Conservation (phyloP, 768 basidiomycete species). For the Hydnum rufescens region DNA sequence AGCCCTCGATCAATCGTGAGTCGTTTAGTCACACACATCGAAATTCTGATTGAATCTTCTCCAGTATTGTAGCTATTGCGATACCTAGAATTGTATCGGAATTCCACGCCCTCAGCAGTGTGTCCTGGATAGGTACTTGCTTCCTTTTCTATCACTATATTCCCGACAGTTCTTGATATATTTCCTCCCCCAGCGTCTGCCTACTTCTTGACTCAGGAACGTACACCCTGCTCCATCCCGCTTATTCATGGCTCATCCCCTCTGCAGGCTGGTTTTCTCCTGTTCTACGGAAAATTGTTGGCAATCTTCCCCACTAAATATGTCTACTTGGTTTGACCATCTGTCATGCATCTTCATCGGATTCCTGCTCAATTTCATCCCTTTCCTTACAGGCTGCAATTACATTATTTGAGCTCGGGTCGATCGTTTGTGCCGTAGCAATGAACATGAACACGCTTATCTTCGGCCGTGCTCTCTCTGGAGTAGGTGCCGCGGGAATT, state of each 20-base stretch:
- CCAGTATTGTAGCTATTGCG: constrained; percentile 5
- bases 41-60: neutral
- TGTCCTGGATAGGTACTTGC: constrained; percentile 18
- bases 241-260: neutral
- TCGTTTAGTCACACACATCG: neutral
- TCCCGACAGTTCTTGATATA: too few species aligned
- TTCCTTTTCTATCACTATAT: too few species aligned
- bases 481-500: constrained; percentile 26
- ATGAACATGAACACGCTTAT: constrained; percentile 13
- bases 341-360: too few species aligned
- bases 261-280: neutral
- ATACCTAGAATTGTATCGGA: constrained; percentile 18
- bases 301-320: constrained; percentile 16
- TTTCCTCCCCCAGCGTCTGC: constrained; percentile 12
- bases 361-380: too few species aligned
- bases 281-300: constrained; percentile 5
- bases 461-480: constrained; percentile 27
- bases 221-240: neutral
- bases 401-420: constrained; percentile 2
- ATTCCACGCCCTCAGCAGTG: constrained; percentile 17
- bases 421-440: constrained; percentile 13
- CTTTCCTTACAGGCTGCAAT: constrained; percentile 5
- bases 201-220: constrained; percentile 10
- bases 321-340: constrained; percentile 13
- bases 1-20: neutral